Percentiles rank a stretch among this genome's conserved stretches.
Evolutionary conservation across 2,329 filamentous ascomycete species (phyloP).

Genomic region (Fusarium sp.): DNA sequence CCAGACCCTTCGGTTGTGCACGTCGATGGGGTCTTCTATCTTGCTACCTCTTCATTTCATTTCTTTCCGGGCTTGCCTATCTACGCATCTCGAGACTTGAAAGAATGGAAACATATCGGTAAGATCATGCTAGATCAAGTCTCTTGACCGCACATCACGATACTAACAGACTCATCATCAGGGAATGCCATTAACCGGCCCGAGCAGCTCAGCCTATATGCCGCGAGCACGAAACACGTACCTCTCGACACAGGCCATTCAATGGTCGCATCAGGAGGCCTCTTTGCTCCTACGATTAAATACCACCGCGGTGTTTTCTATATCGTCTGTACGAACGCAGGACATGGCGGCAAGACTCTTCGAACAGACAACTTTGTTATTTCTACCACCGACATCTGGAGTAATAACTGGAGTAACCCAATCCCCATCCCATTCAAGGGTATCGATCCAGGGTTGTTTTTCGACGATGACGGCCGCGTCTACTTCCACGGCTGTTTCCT

Average conservation of each 20-base stretch:
- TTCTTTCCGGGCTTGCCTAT: constrained; percentile 31
- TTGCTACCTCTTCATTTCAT: constrained; percentile 29
- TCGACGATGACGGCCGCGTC: constrained; percentile 50
- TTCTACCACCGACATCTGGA: constrained; percentile 38
- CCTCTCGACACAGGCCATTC: constrained; percentile 22
- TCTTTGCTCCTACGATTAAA: constrained; percentile 43
- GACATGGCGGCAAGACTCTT: not conserved
- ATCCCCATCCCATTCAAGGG: constrained; percentile 54
- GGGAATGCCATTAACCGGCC: constrained; percentile 31
- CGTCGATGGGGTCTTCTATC: constrained; percentile 27
- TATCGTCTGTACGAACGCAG: constrained; percentile 43
- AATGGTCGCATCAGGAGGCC: constrained; percentile 26
- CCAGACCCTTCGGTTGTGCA: constrained; percentile 26
- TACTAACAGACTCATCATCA: not conserved
- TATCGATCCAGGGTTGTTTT: constrained; percentile 60
- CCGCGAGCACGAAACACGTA: constrained; percentile 2
- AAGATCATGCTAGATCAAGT: not conserved
- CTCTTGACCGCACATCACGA: no score
- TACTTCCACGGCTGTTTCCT: constrained; percentile 46
- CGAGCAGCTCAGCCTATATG: constrained; percentile 15
- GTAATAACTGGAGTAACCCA: constrained; percentile 45
- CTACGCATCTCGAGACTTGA: constrained; percentile 19
- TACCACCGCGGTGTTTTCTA: constrained; percentile 40
- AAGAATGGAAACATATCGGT: constrained; percentile 30
- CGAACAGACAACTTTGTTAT: constrained; percentile 41